Evolutionary conservation across 805 yeast species (phyloP).

Genomic region (Nakazawaea populi): DNA sequence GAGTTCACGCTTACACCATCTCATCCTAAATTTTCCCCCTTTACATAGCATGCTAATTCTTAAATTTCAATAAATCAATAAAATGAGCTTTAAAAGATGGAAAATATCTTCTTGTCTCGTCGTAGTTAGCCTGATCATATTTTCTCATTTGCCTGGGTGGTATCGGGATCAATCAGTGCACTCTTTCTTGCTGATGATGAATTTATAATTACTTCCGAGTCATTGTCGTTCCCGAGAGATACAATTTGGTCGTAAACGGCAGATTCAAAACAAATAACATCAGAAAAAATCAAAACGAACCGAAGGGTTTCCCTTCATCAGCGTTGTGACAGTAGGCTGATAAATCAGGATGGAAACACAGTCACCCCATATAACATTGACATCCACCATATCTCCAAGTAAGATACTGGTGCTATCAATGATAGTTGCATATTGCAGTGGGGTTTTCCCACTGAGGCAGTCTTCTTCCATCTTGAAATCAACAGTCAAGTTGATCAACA

Average conservation of each 20-base stretch:
- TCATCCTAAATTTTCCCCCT: no score
- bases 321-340: no score
- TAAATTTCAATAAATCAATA: no score
- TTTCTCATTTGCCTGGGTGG: no score
- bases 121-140: no score
- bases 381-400: constrained; percentile 45
- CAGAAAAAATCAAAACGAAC: neutral
- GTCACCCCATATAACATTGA: constrained; percentile 15
- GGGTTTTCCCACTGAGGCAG: constrained; percentile 30
- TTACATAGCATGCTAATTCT: no score
- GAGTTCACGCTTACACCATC: no score
- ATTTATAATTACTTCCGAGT: neutral
- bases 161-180: no score
- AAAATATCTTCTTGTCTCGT: no score
- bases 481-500: constrained; percentile 35
- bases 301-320: neutral
- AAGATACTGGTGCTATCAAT: constrained; percentile 45
- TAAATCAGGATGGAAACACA: neutral
- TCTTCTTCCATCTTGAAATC: constrained; percentile 33
- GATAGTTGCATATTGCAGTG: constrained; percentile 39
- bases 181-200: no score
- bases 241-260: neutral
- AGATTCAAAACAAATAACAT: neutral
- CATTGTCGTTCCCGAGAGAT: neutral
- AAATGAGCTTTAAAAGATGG: no score